Conservation (phyloP, 371 early-diverging fungal genomes). For the Gilbertella persicaria region DNA sequence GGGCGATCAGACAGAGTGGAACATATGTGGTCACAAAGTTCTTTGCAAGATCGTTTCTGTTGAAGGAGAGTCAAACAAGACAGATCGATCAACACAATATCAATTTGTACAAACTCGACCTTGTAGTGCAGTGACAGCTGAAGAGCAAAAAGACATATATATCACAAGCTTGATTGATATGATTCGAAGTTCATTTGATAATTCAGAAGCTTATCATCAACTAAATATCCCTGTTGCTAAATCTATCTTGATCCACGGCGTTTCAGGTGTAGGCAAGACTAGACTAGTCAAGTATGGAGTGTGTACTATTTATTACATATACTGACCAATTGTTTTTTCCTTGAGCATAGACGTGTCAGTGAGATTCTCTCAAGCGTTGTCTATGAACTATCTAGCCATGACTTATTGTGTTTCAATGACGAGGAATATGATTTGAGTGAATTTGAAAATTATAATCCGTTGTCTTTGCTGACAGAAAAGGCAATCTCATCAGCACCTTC, state of each 20-base stretch:
- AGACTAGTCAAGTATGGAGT: slow-evolving; percentile 32
- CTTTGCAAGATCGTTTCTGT: neutral
- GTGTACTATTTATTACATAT: neutral
- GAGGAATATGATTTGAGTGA: slow-evolving; percentile 26
- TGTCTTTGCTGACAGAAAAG: slow-evolving; percentile 22
- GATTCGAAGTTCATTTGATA: slow-evolving; percentile 25
- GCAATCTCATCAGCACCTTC: slow-evolving; percentile 26
- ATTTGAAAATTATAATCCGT: slow-evolving; percentile 35
- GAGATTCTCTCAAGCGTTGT: slow-evolving; percentile 8
- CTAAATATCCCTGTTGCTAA: slow-evolving; percentile 41
- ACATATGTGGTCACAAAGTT: slow-evolving; percentile 6
- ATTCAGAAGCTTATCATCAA: slow-evolving; percentile 24
- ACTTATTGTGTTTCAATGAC: slow-evolving; percentile 35
- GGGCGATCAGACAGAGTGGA: slow-evolving; percentile 6
- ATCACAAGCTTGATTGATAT: slow-evolving; percentile 21
- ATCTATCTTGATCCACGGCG: slow-evolving; percentile 46
- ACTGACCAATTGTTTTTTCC: neutral
- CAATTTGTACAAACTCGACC: neutral
- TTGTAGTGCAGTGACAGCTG: neutral
- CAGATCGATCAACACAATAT: neutral
- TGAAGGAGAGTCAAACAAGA: neutral
- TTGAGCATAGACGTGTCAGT: slow-evolving; percentile 17
- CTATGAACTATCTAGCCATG: slow-evolving; percentile 26
- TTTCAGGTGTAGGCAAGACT: slow-evolving; percentile 42
- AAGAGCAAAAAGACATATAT: slow-evolving; percentile 17